Base-by-base conservation (phyloP, 2,329 filamentous ascomycete species). In the Neonectria hederae region DNA sequence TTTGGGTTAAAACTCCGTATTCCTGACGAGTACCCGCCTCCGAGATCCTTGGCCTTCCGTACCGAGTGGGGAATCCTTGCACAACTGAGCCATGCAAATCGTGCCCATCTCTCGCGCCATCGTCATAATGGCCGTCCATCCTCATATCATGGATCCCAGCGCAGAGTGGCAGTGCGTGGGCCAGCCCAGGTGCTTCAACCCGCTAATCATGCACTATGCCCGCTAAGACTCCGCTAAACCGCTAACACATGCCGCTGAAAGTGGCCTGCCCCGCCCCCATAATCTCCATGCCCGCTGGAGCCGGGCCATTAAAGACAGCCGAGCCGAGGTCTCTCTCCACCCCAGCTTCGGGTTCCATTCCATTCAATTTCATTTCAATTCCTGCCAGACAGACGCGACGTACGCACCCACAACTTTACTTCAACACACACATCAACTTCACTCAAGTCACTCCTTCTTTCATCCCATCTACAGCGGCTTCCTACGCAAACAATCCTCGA, bases 21-120 rank as follows among this genome's bases (percentile, higher is more conserved):
- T n/a, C n/a, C n/a, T n/a, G n/a, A n/a, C n/a, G 14, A n/a, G 38
- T 26, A n/a, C 24, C 14, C 45, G 19, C 7, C 24, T 26, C 9
- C 24, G 5, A 14, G n/a, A 32, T 14, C 52, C 51, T 49, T 22
- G 51, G n/a, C n/a, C n/a, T n/a, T n/a, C n/a, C n/a, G n/a, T n/a
- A n/a, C 7, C 26, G 43, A 49, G 60, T 58, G 60, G 54, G 60
- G 60, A 63, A 58, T 56, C 60, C 54, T 58, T 63, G 54, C 54
- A 48, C 9, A 8, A 19, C 26, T 42, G 8, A 17, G n/a, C 32
- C 28, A 32, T 54, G 28, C 14, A 14, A 38, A 38, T n/a, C 14
- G n/a, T 38, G 35, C 14, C 14, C 14, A 6, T n/a, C 35, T 38
- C 35, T 38, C 6, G 35, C 35, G 35, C 35, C 35, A 38, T 38